Conservation (phyloP, 768 basidiomycete genomes). For the Cystofilobasidium bisporidii region DNA sequence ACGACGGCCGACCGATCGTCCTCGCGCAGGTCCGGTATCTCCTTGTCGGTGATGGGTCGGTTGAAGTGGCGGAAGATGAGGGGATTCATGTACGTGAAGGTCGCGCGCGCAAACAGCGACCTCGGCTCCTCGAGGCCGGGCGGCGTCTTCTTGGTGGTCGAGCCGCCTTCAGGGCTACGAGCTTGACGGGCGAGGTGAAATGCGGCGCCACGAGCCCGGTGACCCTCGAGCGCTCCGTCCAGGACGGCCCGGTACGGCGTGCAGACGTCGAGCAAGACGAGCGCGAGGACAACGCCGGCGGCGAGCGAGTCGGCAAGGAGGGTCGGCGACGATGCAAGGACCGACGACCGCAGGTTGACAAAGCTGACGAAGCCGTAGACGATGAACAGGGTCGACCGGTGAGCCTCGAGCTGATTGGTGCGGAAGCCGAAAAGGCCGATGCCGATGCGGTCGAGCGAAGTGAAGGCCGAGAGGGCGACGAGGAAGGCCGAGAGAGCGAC, state of each 20-base stretch:
- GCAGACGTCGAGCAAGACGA: slow-evolving; percentile 31
- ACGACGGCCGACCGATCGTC: slow-evolving; percentile 36
- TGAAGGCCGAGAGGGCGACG: slow-evolving; percentile 19
- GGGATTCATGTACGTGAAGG: slow-evolving; percentile 31
- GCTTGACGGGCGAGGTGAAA: slow-evolving; percentile 21
- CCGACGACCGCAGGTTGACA: slow-evolving; percentile 31
- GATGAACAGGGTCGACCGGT: slow-evolving; percentile 31
- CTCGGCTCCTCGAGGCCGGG: slow-evolving; percentile 19
- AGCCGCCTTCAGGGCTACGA: not conserved
- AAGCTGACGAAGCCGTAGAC: slow-evolving; percentile 29
- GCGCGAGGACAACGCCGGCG: slow-evolving; percentile 15
- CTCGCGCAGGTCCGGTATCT: slow-evolving; percentile 33
- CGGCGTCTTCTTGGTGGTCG: not conserved
- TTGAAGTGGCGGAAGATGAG: slow-evolving; percentile 26
- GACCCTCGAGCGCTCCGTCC: slow-evolving; percentile 16
- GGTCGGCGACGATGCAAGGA: slow-evolving; percentile 23
- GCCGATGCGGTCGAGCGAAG: slow-evolving; percentile 16
- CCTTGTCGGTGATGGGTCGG: slow-evolving; percentile 16
- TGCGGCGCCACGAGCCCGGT: slow-evolving; percentile 10
- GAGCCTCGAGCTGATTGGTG: slow-evolving; percentile 25
- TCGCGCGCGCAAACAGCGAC: slow-evolving; percentile 31
- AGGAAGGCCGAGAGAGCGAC: slow-evolving; percentile 26
- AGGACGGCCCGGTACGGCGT: slow-evolving; percentile 19
- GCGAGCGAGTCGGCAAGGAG: slow-evolving; percentile 22
- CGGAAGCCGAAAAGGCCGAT: slow-evolving; percentile 16